Percentiles rank a stretch among this genome's conserved stretches.
phyloP scores from a whole-genome alignment of 306 rosid species.

The Pueraria montana region DNA sequence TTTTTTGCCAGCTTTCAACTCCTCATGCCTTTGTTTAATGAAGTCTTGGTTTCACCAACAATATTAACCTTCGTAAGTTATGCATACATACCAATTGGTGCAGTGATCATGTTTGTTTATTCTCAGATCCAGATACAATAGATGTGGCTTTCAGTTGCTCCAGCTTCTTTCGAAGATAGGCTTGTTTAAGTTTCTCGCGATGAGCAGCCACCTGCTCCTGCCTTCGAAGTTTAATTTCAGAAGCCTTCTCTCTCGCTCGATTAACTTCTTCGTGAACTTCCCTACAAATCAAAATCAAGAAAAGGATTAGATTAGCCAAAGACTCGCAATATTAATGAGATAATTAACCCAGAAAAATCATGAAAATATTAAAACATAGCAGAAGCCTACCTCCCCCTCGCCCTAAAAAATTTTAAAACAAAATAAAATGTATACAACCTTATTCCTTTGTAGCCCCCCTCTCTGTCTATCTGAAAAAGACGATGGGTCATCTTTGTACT shows the following conservation, averaged over 20 bases:
- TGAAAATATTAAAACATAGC: conserved; percentile 12
- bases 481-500: not conserved
- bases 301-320: conserved; percentile 33
- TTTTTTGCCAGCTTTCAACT: not conserved
- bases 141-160: conserved; percentile 82
- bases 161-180: conserved; percentile 40
- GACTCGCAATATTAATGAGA: not conserved
- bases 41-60: not conserved
- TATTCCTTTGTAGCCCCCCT: not conserved
- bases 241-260: conserved; percentile 23
- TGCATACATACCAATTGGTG: not conserved
- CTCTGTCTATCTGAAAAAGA: not conserved
- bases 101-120: conserved; percentile 45
- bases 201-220: conserved; percentile 25
- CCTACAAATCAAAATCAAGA: conserved; percentile 56
- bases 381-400: not conserved
- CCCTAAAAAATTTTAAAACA: not conserved
- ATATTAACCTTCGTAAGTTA: not conserved
- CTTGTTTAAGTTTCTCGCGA: conserved; percentile 23
- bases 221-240: conserved; percentile 4
- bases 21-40: not conserved
- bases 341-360: conserved; percentile 15
- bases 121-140: conserved; percentile 52
- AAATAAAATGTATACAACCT: not conserved
- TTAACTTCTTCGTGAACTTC: conserved; percentile 60